Conservation (phyloP, 768 basidiomycete genomes). For the Rhodotorula kratochvilovae region DNA sequence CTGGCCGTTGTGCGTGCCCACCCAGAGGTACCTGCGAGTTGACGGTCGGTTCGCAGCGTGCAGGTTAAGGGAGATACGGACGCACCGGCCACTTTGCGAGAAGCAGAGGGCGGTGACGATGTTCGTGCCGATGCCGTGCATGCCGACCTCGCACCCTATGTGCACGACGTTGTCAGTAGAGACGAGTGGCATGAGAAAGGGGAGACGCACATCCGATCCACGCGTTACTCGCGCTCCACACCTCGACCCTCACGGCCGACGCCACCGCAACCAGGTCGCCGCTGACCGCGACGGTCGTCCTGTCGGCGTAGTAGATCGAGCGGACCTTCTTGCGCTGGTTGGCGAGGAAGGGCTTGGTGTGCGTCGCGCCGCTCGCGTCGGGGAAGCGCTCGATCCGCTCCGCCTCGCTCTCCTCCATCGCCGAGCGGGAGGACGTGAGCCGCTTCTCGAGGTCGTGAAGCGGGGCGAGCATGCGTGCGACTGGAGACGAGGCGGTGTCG, state of each 20-base stretch:
- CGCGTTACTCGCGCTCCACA: neutral
- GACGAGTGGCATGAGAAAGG: neutral
- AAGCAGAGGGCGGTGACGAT: neutral
- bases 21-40: constrained; percentile 25
- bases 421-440: neutral
- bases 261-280: constrained; percentile 21
- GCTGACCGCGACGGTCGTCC: neutral
- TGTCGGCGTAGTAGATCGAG: neutral
- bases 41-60: neutral
- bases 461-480: neutral
- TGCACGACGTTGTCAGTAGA: neutral
- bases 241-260: neutral
- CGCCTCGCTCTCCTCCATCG: neutral
- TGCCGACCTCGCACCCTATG: neutral
- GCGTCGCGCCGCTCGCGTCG: constrained; percentile 15
- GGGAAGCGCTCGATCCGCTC: constrained; percentile 3
- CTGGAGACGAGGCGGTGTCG: neutral
- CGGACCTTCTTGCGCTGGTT: neutral
- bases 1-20: constrained; percentile 7
- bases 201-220: neutral
- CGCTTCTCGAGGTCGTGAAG: neutral
- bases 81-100: constrained; percentile 12
- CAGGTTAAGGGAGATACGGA: too few relatives aligned
- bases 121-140: neutral
- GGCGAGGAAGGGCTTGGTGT: constrained; percentile 4